Evolutionary conservation across 1,284 basidiomycete genomes (phyloP).

Genomic region (Pseudozyma flocculosa): DNA sequence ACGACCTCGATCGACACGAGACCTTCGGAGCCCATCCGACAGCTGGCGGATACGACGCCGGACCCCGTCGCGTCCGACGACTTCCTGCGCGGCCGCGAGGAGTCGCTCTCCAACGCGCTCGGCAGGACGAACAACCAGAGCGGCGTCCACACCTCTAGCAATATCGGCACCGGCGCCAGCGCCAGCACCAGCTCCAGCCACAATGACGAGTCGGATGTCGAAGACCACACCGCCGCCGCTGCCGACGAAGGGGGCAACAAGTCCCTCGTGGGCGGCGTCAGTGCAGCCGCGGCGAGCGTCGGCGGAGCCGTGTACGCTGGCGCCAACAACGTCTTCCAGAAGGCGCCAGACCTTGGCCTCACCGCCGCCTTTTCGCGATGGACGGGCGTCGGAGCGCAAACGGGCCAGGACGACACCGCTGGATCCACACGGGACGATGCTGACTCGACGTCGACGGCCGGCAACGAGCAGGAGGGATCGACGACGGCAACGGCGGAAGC

Average conservation of each 20-base stretch:
- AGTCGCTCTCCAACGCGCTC: neutral
- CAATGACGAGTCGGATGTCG: too few species aligned
- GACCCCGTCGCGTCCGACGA: neutral
- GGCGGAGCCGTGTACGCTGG: neutral
- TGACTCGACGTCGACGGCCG: neutral
- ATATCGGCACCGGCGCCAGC: too few species aligned
- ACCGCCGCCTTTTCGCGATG: conserved; percentile 1
- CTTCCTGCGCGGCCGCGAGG: neutral
- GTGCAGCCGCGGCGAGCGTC: neutral
- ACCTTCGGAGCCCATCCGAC: conserved; percentile 3
- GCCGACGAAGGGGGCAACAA: neutral
- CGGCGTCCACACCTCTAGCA: neutral
- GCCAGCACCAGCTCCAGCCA: too few species aligned
- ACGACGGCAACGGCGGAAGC: too few species aligned
- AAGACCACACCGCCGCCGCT: neutral
- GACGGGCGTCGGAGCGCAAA: neutral
- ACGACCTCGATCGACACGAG: neutral
- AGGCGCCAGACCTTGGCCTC: conserved; percentile 9
- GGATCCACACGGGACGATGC: conserved; percentile 1
- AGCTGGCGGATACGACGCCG: conserved; percentile 1
- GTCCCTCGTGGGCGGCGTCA: neutral
- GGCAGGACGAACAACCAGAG: neutral
- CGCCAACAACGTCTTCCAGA: conserved; percentile 1
- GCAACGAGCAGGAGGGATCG: neutral
- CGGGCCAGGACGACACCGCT: neutral